Percentiles rank a stretch among this genome's conserved stretches.
Evolutionary conservation across 2,329 filamentous ascomycete species (phyloP).

Genomic region (Trichoderma atroviride): DNA sequence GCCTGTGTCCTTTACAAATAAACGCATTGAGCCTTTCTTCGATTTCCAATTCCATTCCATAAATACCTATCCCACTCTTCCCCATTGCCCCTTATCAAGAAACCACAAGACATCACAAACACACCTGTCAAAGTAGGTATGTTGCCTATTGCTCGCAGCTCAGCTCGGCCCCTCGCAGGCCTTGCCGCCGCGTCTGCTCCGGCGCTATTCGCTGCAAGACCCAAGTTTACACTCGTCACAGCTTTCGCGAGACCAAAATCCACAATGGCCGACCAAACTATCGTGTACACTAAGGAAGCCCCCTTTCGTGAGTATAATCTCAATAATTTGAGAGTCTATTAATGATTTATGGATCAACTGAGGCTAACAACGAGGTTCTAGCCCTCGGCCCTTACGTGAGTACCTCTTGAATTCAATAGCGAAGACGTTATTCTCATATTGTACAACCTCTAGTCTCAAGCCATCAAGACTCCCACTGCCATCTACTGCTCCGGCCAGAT

Average conservation of each 20-base stretch:
- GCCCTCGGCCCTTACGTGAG: conserved; percentile 67
- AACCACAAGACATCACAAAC: neutral
- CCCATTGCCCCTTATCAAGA: neutral
- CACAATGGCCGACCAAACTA: conserved; percentile 52
- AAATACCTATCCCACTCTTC: neutral
- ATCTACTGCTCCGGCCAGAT: conserved; percentile 76
- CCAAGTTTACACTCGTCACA: conserved; percentile 39
- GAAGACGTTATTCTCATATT: neutral
- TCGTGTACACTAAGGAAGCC: conserved; percentile 62
- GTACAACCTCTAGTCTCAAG: conserved; percentile 56
- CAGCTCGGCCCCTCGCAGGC: conserved; percentile 26
- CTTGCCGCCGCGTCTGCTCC: conserved; percentile 19
- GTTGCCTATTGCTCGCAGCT: conserved; percentile 31
- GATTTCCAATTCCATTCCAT: neutral
- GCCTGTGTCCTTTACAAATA: conserved; percentile 12
- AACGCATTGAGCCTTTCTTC: neutral
- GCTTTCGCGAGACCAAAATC: conserved; percentile 38
- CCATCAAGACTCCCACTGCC: conserved; percentile 65
- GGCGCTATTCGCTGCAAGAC: conserved; percentile 23
- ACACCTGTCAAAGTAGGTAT: conserved; percentile 33
- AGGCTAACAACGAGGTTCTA: conserved; percentile 34
- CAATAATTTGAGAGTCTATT: neutral
- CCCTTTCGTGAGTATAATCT: conserved; percentile 54
- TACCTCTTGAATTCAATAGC: conserved; percentile 21
- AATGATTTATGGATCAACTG: neutral